Evolutionary conservation across 1,139 yeast species (phyloP).

Genomic region (Candida glucosophila): DNA sequence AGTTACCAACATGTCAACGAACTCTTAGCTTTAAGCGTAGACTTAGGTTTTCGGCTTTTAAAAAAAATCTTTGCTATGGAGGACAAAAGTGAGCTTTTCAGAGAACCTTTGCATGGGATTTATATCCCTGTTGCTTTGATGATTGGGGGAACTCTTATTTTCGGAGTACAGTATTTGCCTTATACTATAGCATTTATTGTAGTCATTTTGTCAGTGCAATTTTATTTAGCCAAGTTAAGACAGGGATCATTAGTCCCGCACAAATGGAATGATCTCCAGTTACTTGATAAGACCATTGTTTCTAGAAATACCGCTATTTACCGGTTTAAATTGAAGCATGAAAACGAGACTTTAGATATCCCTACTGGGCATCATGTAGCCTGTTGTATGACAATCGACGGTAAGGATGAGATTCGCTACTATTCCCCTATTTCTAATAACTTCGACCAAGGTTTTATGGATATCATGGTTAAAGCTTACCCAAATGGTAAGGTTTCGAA

Average conservation of each 20-base stretch:
- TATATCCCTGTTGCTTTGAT: conserved; percentile 59
- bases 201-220: conserved; percentile 37
- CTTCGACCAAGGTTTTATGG: conserved; percentile 64
- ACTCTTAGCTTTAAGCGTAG: too few relatives aligned
- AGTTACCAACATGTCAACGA: too few relatives aligned
- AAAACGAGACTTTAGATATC: conserved; percentile 51
- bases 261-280: conserved; percentile 57
- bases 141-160: conserved; percentile 51
- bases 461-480: conserved; percentile 66
- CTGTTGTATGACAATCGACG: conserved; percentile 47
- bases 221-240: conserved; percentile 39
- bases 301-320: conserved; percentile 65
- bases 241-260: conserved; percentile 39
- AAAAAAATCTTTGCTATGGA: too few relatives aligned
- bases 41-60: too few relatives aligned
- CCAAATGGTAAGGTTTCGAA: conserved; percentile 60
- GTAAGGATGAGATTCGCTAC: conserved; percentile 55
- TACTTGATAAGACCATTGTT: conserved; percentile 62
- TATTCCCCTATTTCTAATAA: conserved; percentile 70
- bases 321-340: conserved; percentile 55
- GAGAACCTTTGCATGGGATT: conserved; percentile 64
- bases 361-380: conserved; percentile 74
- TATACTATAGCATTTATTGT: conserved; percentile 40
- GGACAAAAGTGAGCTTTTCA: conserved; percentile 42
- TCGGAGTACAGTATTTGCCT: conserved; percentile 44